phyloP scores from a whole-genome alignment of 208 protist species.

The Trichomonas gallinae region DNA sequence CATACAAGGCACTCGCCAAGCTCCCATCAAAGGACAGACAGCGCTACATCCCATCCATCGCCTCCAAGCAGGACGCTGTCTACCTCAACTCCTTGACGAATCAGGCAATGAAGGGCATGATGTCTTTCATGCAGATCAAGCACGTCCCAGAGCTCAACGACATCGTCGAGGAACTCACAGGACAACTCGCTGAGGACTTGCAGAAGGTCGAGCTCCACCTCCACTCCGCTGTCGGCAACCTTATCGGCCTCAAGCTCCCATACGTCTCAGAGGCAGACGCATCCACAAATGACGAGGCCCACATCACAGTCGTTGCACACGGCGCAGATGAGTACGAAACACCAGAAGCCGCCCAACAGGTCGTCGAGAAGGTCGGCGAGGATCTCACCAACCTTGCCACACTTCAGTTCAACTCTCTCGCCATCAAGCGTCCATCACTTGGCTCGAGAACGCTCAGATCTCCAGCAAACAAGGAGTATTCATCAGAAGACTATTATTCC shows the following conservation, averaged over 20 bases:
- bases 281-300: background rate
- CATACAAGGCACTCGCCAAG: background rate
- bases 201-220: background rate
- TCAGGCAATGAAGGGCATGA: background rate
- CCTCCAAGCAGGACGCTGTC: background rate
- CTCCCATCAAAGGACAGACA: background rate
- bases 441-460: background rate
- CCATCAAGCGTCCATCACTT: background rate
- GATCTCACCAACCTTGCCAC: background rate
- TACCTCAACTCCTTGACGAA: background rate
- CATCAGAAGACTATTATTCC: background rate
- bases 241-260: background rate
- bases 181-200: background rate
- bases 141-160: background rate
- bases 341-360: background rate
- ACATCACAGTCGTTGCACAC: background rate
- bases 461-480: background rate
- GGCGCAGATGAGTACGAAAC: background rate
- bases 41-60: background rate
- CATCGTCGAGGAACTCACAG: background rate
- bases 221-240: background rate
- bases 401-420: background rate
- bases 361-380: background rate
- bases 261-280: background rate
- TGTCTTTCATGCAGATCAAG: background rate